Conservation (phyloP, 768 basidiomycete genomes). For the Lactifluus echinatus region DNA sequence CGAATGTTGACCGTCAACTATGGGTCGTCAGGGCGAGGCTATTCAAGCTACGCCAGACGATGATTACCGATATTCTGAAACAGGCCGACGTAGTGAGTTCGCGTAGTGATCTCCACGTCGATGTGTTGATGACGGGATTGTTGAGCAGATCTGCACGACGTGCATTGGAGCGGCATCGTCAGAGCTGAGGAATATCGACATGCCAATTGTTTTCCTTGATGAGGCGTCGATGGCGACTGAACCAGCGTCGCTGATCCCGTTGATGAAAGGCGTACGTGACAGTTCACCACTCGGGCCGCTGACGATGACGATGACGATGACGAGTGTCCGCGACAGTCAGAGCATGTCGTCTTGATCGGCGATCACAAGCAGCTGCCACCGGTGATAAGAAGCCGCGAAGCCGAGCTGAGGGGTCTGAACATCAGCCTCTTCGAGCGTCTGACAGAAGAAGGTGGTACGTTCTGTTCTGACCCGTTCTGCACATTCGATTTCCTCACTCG, state of each 20-base stretch:
- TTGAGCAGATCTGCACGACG: constrained; percentile 88
- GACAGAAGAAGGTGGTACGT: constrained; percentile 71
- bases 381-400: constrained; percentile 71
- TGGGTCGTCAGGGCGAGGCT: constrained; percentile 34
- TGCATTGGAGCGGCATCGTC: constrained; percentile 69
- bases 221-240: constrained; percentile 97
- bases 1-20: constrained; percentile 26
- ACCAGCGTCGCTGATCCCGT: constrained; percentile 80
- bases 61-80: constrained; percentile 54
- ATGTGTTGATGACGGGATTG: too few relatives aligned
- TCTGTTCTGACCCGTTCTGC: not conserved
- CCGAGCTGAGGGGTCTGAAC: constrained; percentile 61
- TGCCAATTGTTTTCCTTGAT: constrained; percentile 89
- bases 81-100: constrained; percentile 64
- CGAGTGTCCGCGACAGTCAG: constrained; percentile 52
- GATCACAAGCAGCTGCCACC: constrained; percentile 96
- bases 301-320: too few relatives aligned
- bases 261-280: constrained; percentile 84
- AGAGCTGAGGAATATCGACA: constrained; percentile 65
- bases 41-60: constrained; percentile 50
- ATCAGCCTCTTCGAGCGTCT: constrained; percentile 84
- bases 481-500: not conserved
- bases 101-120: constrained; percentile 3
- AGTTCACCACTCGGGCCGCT: too few relatives aligned
- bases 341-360: constrained; percentile 84